Base-by-base conservation (phyloP, 768 basidiomycete genomes). In the Amanita pseudoporphyria region DNA sequence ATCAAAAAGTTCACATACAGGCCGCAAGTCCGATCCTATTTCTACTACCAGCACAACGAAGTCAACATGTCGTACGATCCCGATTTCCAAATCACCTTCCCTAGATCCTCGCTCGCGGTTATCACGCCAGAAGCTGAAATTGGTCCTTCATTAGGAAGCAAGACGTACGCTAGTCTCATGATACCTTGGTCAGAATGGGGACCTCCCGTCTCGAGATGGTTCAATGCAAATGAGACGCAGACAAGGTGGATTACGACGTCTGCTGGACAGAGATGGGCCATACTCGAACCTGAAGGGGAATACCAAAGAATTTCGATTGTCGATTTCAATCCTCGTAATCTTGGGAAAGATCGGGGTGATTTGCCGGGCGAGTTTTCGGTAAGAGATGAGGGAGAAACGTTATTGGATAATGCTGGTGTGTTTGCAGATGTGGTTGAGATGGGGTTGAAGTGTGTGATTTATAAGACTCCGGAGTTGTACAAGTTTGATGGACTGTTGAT, bases 241-340 rank as follows among this genome's bases (percentile, higher is more conserved):
- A 69, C 65, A 2, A 57, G 65, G 5, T 71, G 70, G 71, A 69
- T 71, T 21, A 70, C 69, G 18, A 70, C 67, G 0, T 63, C 63
- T 14, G 58, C 59, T 28, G 67, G 67, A 0, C 64, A 69, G 53
- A 54, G 69, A 9, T 65, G 60, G 30, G 64, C 64, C 3, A 48
- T 61, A 13, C 59, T 62, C 12, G 44, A 33, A 9, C 44, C 33
- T 3, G 40, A 50, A 13, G 52, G 54, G 12, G 47, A 51, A n/a
- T 53, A 33, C 24, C 19, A 13, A 1, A 31, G 5, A 26, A 30
- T 52, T 35, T 54, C 13, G 32, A 49, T 57, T 24, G 52, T 64
- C 3, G 63, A 69, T 53, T 67, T 67, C 53, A 64, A 64, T 41
- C 56, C 41, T 31, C 54, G 52, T 33, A 41, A 45, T n/a, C 19